Evolutionary conservation across 169 alveolate genomes (phyloP), one percentile per base, ranked within the genome.

Genomic region (Plasmodium vivax): DNA sequence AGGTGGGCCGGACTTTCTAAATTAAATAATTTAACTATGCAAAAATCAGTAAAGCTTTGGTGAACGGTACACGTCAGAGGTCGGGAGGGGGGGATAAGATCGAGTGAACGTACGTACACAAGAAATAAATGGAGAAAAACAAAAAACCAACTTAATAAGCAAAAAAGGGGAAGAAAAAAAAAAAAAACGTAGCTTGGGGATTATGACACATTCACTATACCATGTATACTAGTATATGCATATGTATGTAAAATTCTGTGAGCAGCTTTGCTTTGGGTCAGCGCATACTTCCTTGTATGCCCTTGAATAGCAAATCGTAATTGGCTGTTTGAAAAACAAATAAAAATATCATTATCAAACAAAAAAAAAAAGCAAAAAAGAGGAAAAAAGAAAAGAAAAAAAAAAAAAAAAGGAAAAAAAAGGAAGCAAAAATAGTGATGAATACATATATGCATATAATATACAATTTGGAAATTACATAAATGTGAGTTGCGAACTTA

Each of bases 251-350:
- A 19, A 80, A 41, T 4, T 56, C 58, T 32, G 43, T 82, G 56
- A 36, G 36, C 58, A 14, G 36, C 32, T 82, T 30, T 32, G 77
- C n/a, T 54, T 54, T 27, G 71, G 74, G 56, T 27, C 51, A 74
- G 62, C 85, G 77, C 93, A 85, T 85, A 85, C 85, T 45, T 84
- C 34, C 74, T 54, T 34, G 93, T 85, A 85, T 85, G 93, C 85
- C 79, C 58, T 74, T 85, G 38, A 73, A 51, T 77, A 36, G n/a
- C 47, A 58, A 58, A 58, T 58, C 23, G 56, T 77, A 36, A 77
- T 38, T 77, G 36, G 23, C 56, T 38, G 10, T 8, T 38, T 77
- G 34, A 36, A 10, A 34, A 77, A 77, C 47, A 77, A 19, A 75
- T 36, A 75, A 77, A 77, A 45, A 45, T 8, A 8, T 45, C 54